Conservation (phyloP, 2,329 filamentous ascomycete genomes). For the Colletotrichum sp. region DNA sequence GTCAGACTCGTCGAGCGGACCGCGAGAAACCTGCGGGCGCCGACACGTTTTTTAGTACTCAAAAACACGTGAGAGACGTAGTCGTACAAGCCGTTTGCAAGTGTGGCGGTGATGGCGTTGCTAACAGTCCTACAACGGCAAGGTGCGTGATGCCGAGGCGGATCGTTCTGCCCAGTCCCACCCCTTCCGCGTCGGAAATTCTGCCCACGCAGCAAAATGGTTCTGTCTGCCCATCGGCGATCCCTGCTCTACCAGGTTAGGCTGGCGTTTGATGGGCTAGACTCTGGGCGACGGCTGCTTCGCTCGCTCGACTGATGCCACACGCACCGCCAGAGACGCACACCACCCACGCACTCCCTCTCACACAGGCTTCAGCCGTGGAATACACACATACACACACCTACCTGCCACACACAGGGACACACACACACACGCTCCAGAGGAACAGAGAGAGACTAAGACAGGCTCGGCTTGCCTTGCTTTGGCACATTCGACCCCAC, state of each 20-base stretch:
- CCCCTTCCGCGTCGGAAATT: constrained; percentile 10
- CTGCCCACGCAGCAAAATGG: constrained; percentile 19
- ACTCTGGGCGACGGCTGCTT: constrained; percentile 3
- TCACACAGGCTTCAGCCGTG: neutral
- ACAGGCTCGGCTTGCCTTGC: constrained; percentile 7
- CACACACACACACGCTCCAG: neutral
- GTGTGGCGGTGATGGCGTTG: constrained; percentile 2
- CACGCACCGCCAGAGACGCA: neutral
- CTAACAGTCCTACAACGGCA: neutral
- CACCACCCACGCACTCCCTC: neutral
- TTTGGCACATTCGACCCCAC: constrained; percentile 17
- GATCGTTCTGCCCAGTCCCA: constrained; percentile 15
- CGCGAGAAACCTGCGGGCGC: neutral
- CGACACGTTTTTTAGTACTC: neutral
- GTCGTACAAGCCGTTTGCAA: neutral
- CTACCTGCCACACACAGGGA: neutral
- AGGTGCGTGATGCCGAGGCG: constrained; percentile 13
- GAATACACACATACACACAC: neutral
- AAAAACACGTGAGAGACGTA: neutral
- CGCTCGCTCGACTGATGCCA: neutral
- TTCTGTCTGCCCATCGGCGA: constrained; percentile 7
- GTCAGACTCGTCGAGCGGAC: neutral
- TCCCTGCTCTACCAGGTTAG: constrained; percentile 14
- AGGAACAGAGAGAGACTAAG: neutral
- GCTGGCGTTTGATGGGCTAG: constrained; percentile 12